A percentile compares a stretch with the other conserved stretches of the same genome.
Conservation (phyloP, 495 filamentous ascomycete species). For the Penicillium bovifimosum region DNA sequence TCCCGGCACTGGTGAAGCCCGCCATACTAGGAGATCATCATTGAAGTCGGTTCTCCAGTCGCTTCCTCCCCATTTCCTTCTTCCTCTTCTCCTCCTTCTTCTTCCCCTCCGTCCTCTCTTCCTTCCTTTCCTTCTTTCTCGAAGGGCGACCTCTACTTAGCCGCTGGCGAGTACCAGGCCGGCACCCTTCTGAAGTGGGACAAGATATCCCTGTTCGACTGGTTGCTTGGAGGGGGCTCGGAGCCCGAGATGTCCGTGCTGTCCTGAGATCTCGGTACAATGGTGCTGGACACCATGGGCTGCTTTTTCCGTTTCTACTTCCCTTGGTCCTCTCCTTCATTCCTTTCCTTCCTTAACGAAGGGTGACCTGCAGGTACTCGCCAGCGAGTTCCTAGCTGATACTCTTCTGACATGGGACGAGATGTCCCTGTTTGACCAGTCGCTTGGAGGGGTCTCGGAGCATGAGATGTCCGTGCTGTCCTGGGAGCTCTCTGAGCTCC, state of each 20-base stretch:
- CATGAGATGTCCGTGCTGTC: not conserved
- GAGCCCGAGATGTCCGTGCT: too few species aligned
- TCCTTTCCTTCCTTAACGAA: too few species aligned
- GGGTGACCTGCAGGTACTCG: constrained; percentile 2
- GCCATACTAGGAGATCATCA: too few species aligned
- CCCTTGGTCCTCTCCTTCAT: too few species aligned
- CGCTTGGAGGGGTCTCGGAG: not conserved
- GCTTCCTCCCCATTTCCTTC: not conserved
- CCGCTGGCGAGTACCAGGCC: not conserved
- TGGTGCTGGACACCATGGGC: too few species aligned
- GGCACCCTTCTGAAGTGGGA: not conserved
- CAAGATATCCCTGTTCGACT: not conserved
- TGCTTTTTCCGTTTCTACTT: not conserved
- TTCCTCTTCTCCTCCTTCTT: not conserved
- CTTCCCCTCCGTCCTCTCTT: not conserved
- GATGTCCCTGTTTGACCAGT: not conserved
- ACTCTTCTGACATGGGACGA: not conserved
- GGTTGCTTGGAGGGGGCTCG: not conserved
- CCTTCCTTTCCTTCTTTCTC: not conserved
- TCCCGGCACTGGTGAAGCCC: too few species aligned
- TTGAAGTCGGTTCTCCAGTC: not conserved
- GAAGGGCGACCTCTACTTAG: not conserved
- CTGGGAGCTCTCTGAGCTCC: not conserved
- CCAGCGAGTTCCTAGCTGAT: not conserved
- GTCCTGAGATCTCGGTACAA: too few species aligned